phyloP scores from a whole-genome alignment of 441 rosid genomes.

The Jatropha multifida region DNA sequence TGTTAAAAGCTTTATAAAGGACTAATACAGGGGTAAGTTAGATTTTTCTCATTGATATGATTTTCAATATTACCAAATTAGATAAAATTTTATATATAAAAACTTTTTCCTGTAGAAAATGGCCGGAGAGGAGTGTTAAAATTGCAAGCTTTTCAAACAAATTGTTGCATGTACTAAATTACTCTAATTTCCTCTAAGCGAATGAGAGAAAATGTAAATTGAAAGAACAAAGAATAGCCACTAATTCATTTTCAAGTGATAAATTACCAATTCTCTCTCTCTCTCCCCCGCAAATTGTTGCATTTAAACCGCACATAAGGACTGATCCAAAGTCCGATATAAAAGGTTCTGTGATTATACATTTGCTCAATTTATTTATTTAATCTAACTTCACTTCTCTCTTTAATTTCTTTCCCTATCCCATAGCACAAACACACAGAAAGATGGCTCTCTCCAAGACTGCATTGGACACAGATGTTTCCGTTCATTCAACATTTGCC shows the following conservation, averaged over 20 bases:
- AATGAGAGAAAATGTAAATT: background rate
- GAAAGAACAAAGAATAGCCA: background rate
- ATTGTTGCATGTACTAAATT: too few relatives aligned
- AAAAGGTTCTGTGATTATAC: background rate
- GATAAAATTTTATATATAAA: too few relatives aligned
- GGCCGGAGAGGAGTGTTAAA: too few relatives aligned
- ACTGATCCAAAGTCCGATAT: slow-evolving; percentile 1
- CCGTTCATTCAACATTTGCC: background rate
- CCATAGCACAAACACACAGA: background rate
- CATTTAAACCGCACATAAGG: slow-evolving; percentile 3
- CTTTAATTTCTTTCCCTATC: background rate
- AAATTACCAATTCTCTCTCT: background rate
- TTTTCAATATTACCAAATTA: too few relatives aligned
- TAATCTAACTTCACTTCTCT: background rate
- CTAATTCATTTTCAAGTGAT: background rate
- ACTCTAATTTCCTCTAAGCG: too few relatives aligned
- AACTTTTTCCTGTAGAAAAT: too few relatives aligned
- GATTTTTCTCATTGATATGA: too few relatives aligned
- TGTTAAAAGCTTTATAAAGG: too few relatives aligned
- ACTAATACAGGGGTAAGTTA: too few relatives aligned
- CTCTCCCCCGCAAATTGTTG: background rate
- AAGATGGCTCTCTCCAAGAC: slow-evolving; percentile 34
- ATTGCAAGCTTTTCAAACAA: too few relatives aligned
- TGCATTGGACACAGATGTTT: background rate
- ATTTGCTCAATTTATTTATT: background rate